These are phyloP conservation scores for Coelastrella sp. DNA, from an alignment of 139 green algal genomes.

Conservation along the genomic window DNA sequence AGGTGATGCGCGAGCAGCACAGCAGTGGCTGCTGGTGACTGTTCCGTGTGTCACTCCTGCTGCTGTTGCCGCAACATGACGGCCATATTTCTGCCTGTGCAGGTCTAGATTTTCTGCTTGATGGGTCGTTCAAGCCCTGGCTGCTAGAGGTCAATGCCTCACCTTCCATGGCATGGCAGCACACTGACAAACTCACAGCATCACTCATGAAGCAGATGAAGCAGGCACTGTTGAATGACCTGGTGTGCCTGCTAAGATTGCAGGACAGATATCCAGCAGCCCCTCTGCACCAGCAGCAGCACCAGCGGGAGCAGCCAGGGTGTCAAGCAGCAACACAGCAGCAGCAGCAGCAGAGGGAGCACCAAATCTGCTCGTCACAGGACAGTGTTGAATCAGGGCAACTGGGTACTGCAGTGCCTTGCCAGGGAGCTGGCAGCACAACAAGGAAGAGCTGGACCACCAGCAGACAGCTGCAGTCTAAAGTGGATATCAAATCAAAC, in stretches of 20 bases:
- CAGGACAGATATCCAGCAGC: constrained; percentile 30
- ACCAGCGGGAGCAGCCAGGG: background rate
- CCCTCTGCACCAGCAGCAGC: background rate
- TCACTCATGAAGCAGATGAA: constrained; percentile 47
- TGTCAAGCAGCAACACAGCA: background rate
- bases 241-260: constrained; percentile 20
- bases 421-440: too few relatives aligned
- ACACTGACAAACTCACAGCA: background rate
- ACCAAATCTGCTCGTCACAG: background rate
- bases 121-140: constrained; percentile 55
- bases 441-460: too few relatives aligned
- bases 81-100: constrained; percentile 33
- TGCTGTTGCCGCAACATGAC: background rate
- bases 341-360: background rate
- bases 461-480: too few relatives aligned
- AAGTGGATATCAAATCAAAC: background rate
- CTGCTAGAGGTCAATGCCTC: constrained; percentile 72
- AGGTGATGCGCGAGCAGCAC: background rate
- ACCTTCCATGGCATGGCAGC: constrained; percentile 59
- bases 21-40: background rate
- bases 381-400: background rate
- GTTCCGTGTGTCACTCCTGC: background rate
- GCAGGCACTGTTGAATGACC: constrained; percentile 48
- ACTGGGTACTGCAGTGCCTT: too few relatives aligned
- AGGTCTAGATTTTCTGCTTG: constrained; percentile 67